A percentile compares a stretch with the other conserved stretches of the same genome.
These are phyloP conservation scores for Salix udensis DNA, from an alignment of 345 rosid species.

Conservation along the genomic window DNA sequence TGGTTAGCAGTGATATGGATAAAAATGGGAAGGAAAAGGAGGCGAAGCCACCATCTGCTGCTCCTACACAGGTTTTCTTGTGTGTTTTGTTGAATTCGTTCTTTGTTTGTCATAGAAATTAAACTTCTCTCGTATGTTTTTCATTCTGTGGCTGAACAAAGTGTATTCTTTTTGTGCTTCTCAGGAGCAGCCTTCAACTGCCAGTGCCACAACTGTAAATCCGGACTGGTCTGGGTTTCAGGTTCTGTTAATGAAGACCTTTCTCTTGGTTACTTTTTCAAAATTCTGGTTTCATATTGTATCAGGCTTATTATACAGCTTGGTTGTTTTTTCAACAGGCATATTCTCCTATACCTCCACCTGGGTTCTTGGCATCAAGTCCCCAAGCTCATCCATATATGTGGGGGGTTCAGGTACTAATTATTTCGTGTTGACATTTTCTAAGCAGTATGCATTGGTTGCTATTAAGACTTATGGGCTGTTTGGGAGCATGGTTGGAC, in stretches of 20 bases:
- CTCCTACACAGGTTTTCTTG: slow-evolving; percentile 57
- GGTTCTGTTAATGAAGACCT: slow-evolving; percentile 39
- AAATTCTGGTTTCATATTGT: slow-evolving; percentile 9
- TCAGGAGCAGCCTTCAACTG: slow-evolving; percentile 68
- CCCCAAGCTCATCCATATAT: slow-evolving; percentile 98
- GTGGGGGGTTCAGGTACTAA: slow-evolving; percentile 98
- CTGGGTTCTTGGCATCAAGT: slow-evolving; percentile 90
- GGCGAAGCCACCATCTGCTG: slow-evolving; percentile 46
- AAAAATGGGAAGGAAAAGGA: slow-evolving; percentile 76
- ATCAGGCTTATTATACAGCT: slow-evolving; percentile 14
- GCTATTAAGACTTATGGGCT: not conserved
- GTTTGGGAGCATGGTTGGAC: too few species aligned
- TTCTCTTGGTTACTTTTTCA: not conserved
- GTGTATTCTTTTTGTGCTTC: slow-evolving; percentile 9
- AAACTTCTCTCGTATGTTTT: slow-evolving; percentile 1
- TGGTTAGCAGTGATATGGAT: slow-evolving; percentile 69
- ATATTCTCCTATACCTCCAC: slow-evolving; percentile 89
- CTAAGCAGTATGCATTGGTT: not conserved
- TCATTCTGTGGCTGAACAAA: not conserved
- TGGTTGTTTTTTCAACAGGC: slow-evolving; percentile 49
- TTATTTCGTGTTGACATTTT: not conserved
- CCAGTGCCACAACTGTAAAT: slow-evolving; percentile 56
- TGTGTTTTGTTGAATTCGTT: slow-evolving; percentile 4
- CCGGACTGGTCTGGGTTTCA: slow-evolving; percentile 98
- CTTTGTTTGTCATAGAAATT: slow-evolving; percentile 8